Evolutionary conservation across 2,329 filamentous ascomycete species (phyloP).

Genomic region (Colletotrichum sp.): DNA sequence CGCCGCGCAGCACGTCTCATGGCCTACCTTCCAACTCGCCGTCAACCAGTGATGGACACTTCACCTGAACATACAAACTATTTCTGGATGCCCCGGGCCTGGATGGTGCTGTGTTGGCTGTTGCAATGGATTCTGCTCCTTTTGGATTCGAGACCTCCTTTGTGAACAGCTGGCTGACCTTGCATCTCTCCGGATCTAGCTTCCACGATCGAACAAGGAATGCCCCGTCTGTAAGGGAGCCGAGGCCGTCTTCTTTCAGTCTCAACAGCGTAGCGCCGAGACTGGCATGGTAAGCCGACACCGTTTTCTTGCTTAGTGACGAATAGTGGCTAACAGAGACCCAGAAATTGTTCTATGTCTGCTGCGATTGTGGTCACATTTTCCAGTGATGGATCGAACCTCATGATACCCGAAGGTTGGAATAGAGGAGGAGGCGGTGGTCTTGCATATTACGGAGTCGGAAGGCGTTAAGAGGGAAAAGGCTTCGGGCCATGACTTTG

Average conservation of each 20-base stretch:
- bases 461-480: conserved; percentile 5
- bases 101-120: conserved; percentile 7
- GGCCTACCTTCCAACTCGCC: conserved; percentile 17
- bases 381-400: conserved; percentile 58
- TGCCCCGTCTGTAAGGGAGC: conserved; percentile 86
- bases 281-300: conserved; percentile 87
- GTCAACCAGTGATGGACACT: not conserved
- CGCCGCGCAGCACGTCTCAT: not conserved
- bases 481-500: not conserved
- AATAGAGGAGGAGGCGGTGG: not conserved
- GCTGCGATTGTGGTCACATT: conserved; percentile 90
- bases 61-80: not conserved
- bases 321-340: conserved; percentile 26
- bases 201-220: conserved; percentile 84
- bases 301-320: not conserved
- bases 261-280: conserved; percentile 93
- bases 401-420: conserved; percentile 27
- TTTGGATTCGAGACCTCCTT: conserved; percentile 21
- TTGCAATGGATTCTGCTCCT: conserved; percentile 23
- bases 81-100: not conserved
- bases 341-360: conserved; percentile 92
- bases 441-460: conserved; percentile 14
- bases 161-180: conserved; percentile 45
- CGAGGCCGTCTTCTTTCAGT: conserved; percentile 98
- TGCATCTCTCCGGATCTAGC: conserved; percentile 62